A percentile compares a stretch with the other conserved stretches of the same genome.
Evolutionary conservation across 257 asterid species (phyloP).

Genomic region (Gentiana macrophylla): DNA sequence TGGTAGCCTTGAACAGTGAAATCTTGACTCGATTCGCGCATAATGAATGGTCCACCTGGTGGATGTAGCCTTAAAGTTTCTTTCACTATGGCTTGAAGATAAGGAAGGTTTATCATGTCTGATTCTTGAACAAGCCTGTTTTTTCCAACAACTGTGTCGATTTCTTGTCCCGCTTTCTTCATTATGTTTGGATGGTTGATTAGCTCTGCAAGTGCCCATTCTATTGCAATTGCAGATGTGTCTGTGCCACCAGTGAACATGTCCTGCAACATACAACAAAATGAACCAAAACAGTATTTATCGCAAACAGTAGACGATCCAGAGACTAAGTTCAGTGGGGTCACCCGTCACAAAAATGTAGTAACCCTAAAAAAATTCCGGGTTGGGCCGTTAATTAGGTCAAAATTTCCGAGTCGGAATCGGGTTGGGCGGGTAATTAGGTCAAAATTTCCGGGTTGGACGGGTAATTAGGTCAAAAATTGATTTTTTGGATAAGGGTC

Average conservation of each 20-base stretch:
- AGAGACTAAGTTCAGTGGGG: too few relatives aligned
- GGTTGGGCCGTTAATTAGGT: too few relatives aligned
- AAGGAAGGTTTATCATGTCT: slow-evolving; percentile 49
- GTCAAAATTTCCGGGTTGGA: too few relatives aligned
- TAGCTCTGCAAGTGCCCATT: slow-evolving; percentile 79
- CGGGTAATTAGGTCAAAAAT: too few relatives aligned
- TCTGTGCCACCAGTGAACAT: slow-evolving; percentile 72
- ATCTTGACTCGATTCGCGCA: slow-evolving; percentile 40
- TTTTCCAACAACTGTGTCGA: slow-evolving; percentile 32
- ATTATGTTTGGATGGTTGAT: slow-evolving; percentile 52
- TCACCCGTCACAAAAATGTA: too few relatives aligned
- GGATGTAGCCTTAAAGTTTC: slow-evolving; percentile 83
- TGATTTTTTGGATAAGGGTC: too few relatives aligned
- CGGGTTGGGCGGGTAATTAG: too few relatives aligned
- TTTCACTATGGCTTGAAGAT: slow-evolving; percentile 55
- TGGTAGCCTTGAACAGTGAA: slow-evolving; percentile 39
- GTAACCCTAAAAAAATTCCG: too few relatives aligned
- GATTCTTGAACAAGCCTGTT: slow-evolving; percentile 44
- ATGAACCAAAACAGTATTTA: background rate
- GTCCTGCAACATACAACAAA: slow-evolving; percentile 30
- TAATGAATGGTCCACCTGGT: slow-evolving; percentile 53
- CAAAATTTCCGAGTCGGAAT: too few relatives aligned
- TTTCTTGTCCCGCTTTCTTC: slow-evolving; percentile 41
- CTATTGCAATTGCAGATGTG: slow-evolving; percentile 66
- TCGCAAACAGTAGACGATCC: background rate